Evolutionary conservation across 768 basidiomycete genomes (phyloP), one percentile per base, ranked within the genome.

Genomic region (Steccherinum ochraceum): DNA sequence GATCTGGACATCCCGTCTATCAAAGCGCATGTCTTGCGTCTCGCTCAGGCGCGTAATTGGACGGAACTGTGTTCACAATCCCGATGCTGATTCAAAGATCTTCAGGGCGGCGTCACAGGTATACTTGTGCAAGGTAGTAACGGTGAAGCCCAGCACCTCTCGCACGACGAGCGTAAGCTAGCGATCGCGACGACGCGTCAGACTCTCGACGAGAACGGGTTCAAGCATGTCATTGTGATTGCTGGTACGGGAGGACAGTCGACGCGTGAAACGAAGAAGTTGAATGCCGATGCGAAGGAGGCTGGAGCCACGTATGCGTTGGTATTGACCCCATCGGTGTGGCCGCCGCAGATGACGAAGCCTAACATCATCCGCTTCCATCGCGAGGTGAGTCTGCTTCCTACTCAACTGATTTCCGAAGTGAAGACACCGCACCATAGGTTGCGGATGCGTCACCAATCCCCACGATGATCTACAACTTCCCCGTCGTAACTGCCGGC

Each of bases 241-340:
- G 91, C 86, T 4, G 92, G 92, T 1, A 91, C 89, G 3, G 92
- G 92, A 1, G 86, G 84, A 1, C 86, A 83, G 54, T 89, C 87
- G 1, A 83, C 88, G 0, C 74, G 82, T 16, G 88, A 90, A 64
- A 91, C 89, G 26, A 76, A 79, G 67, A 67, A 74, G 61, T 74
- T 93, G 13, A 84, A 83, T 58, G 63, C 67, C 10, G 86, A 92
- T 58, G 91, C 90, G 3, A 79, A 80, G 52, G 84, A 83, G 23
- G 88, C 88, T 2, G 90, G 91, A n/a, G 90, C 91, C 23, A 78
- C 79, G n/a, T 78, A 84, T 59, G 83, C 77, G 18, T 80, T 91
- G 45, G 86, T 92, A 23, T 72, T 80, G 61, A 90, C 83, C 7
- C 87, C 80, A 49, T 87, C 82, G 42, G 79, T 81, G 4, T 88